A percentile compares a stretch with the other conserved stretches of the same genome.
Evolutionary conservation across 2,329 filamentous ascomycete genomes (phyloP).

Genomic region (Ophiostoma sp.): DNA sequence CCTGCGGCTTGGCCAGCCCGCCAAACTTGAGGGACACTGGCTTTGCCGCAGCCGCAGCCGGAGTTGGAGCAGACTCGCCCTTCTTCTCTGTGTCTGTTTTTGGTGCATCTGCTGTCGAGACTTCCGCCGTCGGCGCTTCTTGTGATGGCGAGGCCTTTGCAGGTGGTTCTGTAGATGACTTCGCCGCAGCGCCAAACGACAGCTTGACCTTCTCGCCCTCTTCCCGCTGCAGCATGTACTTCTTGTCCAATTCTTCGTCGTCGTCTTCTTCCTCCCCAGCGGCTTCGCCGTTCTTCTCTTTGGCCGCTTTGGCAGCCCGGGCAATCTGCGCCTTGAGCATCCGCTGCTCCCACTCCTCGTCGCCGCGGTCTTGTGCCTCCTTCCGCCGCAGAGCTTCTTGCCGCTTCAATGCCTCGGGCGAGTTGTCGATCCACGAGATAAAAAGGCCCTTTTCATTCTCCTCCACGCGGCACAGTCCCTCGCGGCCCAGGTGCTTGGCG

Average conservation of each 20-base stretch:
- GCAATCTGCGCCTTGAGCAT: slow-evolving; percentile 79
- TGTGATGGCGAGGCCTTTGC: not conserved
- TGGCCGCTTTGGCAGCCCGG: slow-evolving; percentile 60
- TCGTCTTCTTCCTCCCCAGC: slow-evolving; percentile 38
- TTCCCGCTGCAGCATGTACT: slow-evolving; percentile 51
- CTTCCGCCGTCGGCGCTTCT: not conserved
- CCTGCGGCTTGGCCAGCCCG: slow-evolving; percentile 51
- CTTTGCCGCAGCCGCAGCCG: slow-evolving; percentile 21
- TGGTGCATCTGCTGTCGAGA: not conserved
- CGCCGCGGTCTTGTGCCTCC: slow-evolving; percentile 81
- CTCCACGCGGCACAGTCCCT: slow-evolving; percentile 85
- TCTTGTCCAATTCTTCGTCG: slow-evolving; percentile 39
- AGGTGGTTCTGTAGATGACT: slow-evolving; percentile 26
- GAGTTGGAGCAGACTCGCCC: not conserved
- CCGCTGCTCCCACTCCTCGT: slow-evolving; percentile 82
- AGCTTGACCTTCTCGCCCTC: slow-evolving; percentile 74
- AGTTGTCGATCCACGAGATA: slow-evolving; percentile 87
- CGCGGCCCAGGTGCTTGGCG: slow-evolving; percentile 75
- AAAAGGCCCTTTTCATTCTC: slow-evolving; percentile 81
- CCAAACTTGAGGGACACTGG: slow-evolving; percentile 61
- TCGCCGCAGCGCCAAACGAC: slow-evolving; percentile 49
- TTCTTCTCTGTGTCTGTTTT: not conserved
- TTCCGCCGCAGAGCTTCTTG: slow-evolving; percentile 77
- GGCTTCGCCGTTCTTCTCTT: slow-evolving; percentile 43
- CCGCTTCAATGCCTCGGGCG: slow-evolving; percentile 73